phyloP scores from a whole-genome alignment of 106 monocot genomes.

The Dioscorea zingiberensis region DNA sequence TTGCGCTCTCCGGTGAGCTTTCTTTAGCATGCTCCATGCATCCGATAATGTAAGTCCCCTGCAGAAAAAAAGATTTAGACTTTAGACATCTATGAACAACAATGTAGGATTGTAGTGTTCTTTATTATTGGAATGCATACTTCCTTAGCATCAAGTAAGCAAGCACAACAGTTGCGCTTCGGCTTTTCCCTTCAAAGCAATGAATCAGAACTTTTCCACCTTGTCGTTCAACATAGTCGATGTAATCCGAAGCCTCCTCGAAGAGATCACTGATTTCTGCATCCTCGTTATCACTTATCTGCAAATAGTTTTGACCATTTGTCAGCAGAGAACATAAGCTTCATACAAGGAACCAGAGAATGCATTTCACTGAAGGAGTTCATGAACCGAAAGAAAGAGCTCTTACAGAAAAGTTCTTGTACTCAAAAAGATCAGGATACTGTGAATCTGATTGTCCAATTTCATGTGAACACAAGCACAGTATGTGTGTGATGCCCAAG shows the following conservation, averaged over 20 bases:
- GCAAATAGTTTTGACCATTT: no score
- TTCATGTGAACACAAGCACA: slow-evolving; percentile 93
- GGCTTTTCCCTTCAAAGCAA: slow-evolving; percentile 96
- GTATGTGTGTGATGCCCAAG: slow-evolving; percentile 84
- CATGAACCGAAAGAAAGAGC: slow-evolving; percentile 8
- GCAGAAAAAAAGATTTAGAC: not conserved
- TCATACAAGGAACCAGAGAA: not conserved
- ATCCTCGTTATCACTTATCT: slow-evolving; percentile 88
- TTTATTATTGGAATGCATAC: slow-evolving; percentile 28
- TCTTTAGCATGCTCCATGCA: slow-evolving; percentile 78
- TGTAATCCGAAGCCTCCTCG: slow-evolving; percentile 64
- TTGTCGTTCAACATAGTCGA: slow-evolving; percentile 42
- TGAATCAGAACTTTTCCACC: slow-evolving; percentile 83
- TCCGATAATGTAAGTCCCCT: slow-evolving; percentile 59
- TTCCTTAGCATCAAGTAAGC: slow-evolving; percentile 80
- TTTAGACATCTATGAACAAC: not conserved
- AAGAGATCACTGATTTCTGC: slow-evolving; percentile 66
- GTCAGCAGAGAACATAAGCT: no score
- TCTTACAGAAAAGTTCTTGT: slow-evolving; percentile 87
- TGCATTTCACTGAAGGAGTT: not conserved
- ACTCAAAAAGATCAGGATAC: slow-evolving; percentile 77
- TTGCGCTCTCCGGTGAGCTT: slow-evolving; percentile 69
- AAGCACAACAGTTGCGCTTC: slow-evolving; percentile 83
- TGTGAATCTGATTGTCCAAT: slow-evolving; percentile 97
- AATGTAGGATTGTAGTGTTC: not conserved